A percentile compares a stretch with the other conserved stretches of the same genome.
These are phyloP conservation scores for Byssochlamys sp. DNA, from an alignment of 2,329 filamentous ascomycete species.

Conservation along the genomic window DNA sequence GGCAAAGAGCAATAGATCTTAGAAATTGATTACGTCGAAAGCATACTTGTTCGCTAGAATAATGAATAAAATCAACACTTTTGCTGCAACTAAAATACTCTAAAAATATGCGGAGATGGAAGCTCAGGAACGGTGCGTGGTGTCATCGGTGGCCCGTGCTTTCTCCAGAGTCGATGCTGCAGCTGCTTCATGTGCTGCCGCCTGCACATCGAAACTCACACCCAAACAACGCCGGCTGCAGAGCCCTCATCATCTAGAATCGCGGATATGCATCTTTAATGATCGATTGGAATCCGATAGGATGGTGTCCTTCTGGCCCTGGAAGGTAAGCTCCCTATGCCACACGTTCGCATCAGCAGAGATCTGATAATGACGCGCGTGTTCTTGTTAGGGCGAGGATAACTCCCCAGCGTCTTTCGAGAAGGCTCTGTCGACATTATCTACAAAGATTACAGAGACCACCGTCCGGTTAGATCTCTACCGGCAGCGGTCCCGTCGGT, in stretches of 20 bases:
- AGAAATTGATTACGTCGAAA: too few relatives aligned
- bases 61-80: too few relatives aligned
- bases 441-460: conserved; percentile 68
- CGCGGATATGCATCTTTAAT: background rate
- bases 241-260: background rate
- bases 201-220: background rate
- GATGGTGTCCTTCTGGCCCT: conserved; percentile 83
- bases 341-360: background rate
- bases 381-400: conserved; percentile 53
- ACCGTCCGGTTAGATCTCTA: conserved; percentile 64
- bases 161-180: background rate
- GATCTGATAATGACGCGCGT: conserved; percentile 1
- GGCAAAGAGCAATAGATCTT: too few relatives aligned
- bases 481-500: conserved; percentile 62
- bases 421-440: conserved; percentile 73
- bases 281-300: background rate
- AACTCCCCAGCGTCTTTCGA: conserved; percentile 86
- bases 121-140: background rate
- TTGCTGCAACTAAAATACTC: too few relatives aligned
- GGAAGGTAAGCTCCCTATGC: conserved; percentile 50
- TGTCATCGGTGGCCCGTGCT: background rate
- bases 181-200: background rate
- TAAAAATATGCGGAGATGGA: too few relatives aligned
- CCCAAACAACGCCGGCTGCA: background rate
- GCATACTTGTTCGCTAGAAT: too few relatives aligned